phyloP scores from a whole-genome alignment of 1,139 yeast species.

The Candida sojae region DNA sequence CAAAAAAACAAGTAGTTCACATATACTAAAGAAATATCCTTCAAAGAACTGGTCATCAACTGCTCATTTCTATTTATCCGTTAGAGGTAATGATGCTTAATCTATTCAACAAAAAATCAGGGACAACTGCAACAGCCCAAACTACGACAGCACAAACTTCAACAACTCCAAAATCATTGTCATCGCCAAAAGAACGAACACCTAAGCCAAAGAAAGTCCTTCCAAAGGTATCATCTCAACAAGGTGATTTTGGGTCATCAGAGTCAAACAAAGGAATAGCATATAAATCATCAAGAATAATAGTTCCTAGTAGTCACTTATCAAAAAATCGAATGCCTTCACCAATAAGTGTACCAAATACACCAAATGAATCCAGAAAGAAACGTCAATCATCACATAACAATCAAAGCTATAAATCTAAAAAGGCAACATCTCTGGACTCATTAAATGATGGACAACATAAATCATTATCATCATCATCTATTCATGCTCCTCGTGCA shows the following conservation, averaged over 20 bases:
- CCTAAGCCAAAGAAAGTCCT: constrained; percentile 2
- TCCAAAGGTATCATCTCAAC: neutral
- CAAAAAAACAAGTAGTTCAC: too few species aligned
- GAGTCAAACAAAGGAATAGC: constrained; percentile 7
- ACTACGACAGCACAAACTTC: neutral
- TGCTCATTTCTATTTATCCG: neutral
- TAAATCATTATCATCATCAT: neutral
- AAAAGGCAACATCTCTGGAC: neutral
- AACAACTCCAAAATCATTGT: neutral
- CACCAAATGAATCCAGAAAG: neutral
- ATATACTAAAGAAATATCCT: too few species aligned
- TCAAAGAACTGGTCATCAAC: neutral
- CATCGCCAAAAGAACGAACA: neutral
- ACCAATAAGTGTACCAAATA: neutral
- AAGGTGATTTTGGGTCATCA: neutral
- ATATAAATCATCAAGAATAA: constrained; percentile 8
- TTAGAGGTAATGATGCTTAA: constrained; percentile 6
- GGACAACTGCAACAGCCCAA: neutral
- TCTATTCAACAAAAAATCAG: constrained; percentile 6
- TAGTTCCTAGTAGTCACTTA: constrained; percentile 2
- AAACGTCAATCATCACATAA: constrained; percentile 1
- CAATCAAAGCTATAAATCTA: constrained; percentile 4
- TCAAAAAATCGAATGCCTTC: neutral
- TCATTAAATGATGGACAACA: neutral
- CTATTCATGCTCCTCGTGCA: neutral